Conservation (phyloP, 306 rosid genomes). For the Spatholobus suberectus region DNA sequence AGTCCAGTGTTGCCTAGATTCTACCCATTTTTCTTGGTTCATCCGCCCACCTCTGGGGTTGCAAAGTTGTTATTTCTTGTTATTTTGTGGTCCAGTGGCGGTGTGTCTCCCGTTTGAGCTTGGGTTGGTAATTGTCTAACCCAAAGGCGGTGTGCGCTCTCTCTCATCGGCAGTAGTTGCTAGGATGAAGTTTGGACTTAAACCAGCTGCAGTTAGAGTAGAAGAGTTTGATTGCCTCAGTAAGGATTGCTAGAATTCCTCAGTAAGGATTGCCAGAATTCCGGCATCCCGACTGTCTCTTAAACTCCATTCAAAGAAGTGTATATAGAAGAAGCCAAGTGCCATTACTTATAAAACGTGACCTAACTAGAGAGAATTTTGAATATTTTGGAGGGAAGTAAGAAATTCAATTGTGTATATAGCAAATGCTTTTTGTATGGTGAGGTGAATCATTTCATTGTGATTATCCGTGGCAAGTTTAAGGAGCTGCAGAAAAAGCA, state of each 20-base stretch:
- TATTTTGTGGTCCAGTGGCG: no score
- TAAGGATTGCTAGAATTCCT: no score
- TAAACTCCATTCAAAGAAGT: slow-evolving; percentile 55
- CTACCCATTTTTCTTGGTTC: no score
- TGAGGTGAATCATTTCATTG: slow-evolving; percentile 30
- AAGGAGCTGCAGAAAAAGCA: slow-evolving; percentile 43
- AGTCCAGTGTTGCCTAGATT: no score
- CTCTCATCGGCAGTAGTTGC: no score
- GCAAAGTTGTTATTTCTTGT: no score
- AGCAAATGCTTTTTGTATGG: slow-evolving; percentile 27
- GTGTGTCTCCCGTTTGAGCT: no score
- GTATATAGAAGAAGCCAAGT: slow-evolving; percentile 71
- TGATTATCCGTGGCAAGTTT: slow-evolving; percentile 33
- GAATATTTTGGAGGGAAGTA: slow-evolving; percentile 35
- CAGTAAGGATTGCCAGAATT: slow-evolving; percentile 79
- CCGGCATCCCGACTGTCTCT: slow-evolving; percentile 74
- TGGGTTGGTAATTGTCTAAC: no score
- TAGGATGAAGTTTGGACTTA: slow-evolving; percentile 68
- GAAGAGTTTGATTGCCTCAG: slow-evolving; percentile 83
- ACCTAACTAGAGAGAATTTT: slow-evolving; percentile 51
- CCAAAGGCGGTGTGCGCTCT: no score
- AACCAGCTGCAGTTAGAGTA: slow-evolving; percentile 84
- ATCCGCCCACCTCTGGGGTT: no score
- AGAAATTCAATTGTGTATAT: slow-evolving; percentile 42
- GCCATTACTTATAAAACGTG: slow-evolving; percentile 49